A percentile compares a stretch with the other conserved stretches of the same genome.
Conservation (phyloP, 768 basidiomycete genomes). For the Serendipita indica region DNA sequence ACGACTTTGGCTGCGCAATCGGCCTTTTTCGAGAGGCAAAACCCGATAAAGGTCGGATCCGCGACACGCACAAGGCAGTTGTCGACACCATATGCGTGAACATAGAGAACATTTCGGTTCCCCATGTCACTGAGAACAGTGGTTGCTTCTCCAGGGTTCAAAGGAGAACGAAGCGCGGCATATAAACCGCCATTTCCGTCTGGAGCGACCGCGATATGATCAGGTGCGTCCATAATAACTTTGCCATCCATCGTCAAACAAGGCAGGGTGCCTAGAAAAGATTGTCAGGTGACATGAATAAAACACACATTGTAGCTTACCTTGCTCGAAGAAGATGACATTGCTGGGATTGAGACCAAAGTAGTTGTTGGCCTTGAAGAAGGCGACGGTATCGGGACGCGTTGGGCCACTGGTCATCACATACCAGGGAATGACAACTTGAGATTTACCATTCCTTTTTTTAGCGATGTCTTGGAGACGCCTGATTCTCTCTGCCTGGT, state of each 20-base stretch:
- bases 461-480: constrained; percentile 68
- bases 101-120: constrained; percentile 61
- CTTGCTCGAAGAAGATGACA: constrained; percentile 93
- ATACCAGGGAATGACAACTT: constrained; percentile 85
- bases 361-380: constrained; percentile 59
- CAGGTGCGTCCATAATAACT: constrained; percentile 67
- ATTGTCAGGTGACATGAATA: not conserved
- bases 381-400: constrained; percentile 67
- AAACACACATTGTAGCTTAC: constrained; percentile 28
- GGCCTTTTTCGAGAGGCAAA: constrained; percentile 73
- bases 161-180: constrained; percentile 71
- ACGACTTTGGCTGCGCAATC: constrained; percentile 96
- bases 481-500: constrained; percentile 91
- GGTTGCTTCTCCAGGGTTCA: constrained; percentile 38
- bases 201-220: constrained; percentile 82
- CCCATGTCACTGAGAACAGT: constrained; percentile 78
- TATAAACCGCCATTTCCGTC: constrained; percentile 98
- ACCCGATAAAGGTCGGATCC: constrained; percentile 93
- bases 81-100: constrained; percentile 96
- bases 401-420: constrained; percentile 99
- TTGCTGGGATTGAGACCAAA: constrained; percentile 73
- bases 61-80: constrained; percentile 97
- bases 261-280: constrained; percentile 68
- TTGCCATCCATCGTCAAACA: constrained; percentile 92
- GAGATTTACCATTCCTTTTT: constrained; percentile 22